Evolutionary conservation across 768 basidiomycete genomes (phyloP).

Genomic region (Coprinellus micaceus): DNA sequence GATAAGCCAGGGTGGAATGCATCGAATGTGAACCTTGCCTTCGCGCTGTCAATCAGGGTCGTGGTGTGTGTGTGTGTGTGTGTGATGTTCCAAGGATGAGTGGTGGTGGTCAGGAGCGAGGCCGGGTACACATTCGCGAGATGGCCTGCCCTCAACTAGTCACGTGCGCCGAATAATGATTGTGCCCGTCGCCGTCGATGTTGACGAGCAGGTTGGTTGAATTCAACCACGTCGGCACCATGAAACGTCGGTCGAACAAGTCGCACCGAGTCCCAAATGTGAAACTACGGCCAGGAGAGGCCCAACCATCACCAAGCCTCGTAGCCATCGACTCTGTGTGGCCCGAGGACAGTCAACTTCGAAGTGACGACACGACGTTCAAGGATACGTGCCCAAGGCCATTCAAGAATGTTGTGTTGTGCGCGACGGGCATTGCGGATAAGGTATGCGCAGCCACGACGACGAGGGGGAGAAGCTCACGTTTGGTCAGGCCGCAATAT

Average conservation of each 20-base stretch:
- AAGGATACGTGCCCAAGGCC: conserved; percentile 60
- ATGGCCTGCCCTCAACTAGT: conserved; percentile 9
- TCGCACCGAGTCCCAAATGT: conserved; percentile 79
- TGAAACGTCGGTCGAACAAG: conserved; percentile 59
- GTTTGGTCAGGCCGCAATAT: conserved; percentile 54
- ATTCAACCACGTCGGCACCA: conserved; percentile 12
- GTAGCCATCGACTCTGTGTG: conserved; percentile 32
- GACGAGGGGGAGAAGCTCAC: conserved; percentile 2
- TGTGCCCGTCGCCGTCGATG: too few relatives aligned
- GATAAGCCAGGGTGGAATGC: too few relatives aligned
- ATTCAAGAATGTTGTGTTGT: conserved; percentile 62
- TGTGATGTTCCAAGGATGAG: too few relatives aligned
- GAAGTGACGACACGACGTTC: conserved; percentile 42
- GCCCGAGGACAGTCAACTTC: conserved; percentile 48
- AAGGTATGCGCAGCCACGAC: conserved; percentile 47
- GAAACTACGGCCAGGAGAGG: conserved; percentile 59
- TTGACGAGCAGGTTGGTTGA: too few relatives aligned
- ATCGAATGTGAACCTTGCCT: too few relatives aligned
- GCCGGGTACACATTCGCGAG: too few relatives aligned
- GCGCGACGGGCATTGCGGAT: conserved; percentile 73
- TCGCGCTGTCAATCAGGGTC: too few relatives aligned
- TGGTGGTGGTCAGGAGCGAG: too few relatives aligned
- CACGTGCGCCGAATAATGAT: too few relatives aligned
- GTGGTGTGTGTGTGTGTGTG: too few relatives aligned
- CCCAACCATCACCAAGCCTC: conserved; percentile 34